phyloP scores from a whole-genome alignment of 2,329 filamentous ascomycete species.

The Hypoxylon sp. region DNA sequence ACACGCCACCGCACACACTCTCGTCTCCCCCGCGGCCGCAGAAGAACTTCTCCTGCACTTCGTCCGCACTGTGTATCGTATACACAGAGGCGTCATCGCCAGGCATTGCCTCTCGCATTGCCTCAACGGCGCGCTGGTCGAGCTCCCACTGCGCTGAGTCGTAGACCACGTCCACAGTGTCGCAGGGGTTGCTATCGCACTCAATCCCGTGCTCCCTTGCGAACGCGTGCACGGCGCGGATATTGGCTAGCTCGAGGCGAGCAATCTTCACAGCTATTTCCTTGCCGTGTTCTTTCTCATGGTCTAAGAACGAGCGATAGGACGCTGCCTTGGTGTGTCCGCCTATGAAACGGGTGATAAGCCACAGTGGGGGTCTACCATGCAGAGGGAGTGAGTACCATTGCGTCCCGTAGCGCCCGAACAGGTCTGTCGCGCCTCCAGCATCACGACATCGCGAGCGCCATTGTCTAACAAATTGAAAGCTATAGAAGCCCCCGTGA shows the following conservation, averaged over 20 bases:
- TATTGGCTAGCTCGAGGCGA: constrained; percentile 67
- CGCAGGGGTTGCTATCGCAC: constrained; percentile 65
- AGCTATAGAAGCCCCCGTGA: constrained; percentile 73
- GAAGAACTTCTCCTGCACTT: constrained; percentile 60
- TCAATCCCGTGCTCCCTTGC: constrained; percentile 63
- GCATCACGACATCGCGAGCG: constrained; percentile 67
- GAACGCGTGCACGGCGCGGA: constrained; percentile 69
- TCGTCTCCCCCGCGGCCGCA: constrained; percentile 53
- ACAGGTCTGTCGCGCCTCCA: constrained; percentile 76
- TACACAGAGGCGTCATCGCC: constrained; percentile 62
- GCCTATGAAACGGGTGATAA: constrained; percentile 46
- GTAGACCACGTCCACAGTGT: constrained; percentile 72
- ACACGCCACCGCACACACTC: constrained; percentile 62
- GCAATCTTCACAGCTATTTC: constrained; percentile 66
- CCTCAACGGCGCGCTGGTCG: constrained; percentile 58
- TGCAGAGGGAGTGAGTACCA: constrained; percentile 51
- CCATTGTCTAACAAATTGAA: constrained; percentile 64
- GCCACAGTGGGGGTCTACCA: not conserved
- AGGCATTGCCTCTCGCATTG: constrained; percentile 63
- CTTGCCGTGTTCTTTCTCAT: constrained; percentile 62
- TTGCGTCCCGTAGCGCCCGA: constrained; percentile 77
- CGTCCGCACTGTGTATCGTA: constrained; percentile 59
- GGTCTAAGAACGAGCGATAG: constrained; percentile 65
- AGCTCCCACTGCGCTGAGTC: constrained; percentile 60
- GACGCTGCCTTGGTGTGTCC: constrained; percentile 62